Evolutionary conservation across 495 filamentous ascomycete genomes (phyloP).

Genomic region (Penicillium lividum): DNA sequence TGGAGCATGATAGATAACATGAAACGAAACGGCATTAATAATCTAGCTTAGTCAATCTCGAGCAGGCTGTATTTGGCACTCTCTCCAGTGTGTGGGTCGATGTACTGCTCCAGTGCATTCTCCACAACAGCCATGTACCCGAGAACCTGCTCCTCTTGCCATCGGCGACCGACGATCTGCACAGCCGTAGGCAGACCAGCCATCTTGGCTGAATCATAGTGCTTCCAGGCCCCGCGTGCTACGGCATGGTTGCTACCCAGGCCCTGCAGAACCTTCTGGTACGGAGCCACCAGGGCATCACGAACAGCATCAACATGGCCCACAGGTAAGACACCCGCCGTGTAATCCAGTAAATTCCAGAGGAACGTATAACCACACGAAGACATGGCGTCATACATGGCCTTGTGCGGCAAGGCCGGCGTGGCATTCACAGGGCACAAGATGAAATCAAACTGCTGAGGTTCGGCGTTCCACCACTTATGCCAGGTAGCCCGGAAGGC

Average conservation of each 20-base stretch:
- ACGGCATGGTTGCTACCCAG: constrained; percentile 66
- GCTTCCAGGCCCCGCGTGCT: constrained; percentile 79
- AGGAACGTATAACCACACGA: constrained; percentile 95
- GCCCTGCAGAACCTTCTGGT: constrained; percentile 49
- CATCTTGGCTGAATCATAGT: constrained; percentile 84
- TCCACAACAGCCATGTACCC: constrained; percentile 80
- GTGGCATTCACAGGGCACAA: constrained; percentile 86
- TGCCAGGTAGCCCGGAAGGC: constrained; percentile 74
- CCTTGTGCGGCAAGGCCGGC: constrained; percentile 84
- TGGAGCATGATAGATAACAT: not conserved
- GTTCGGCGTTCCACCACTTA: constrained; percentile 74
- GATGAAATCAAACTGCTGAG: constrained; percentile 71
- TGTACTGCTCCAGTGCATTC: constrained; percentile 61
- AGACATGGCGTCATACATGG: constrained; percentile 82
- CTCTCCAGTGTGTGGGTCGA: constrained; percentile 38
- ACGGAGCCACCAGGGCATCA: constrained; percentile 62
- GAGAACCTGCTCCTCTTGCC: constrained; percentile 92
- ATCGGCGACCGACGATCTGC: constrained; percentile 79
- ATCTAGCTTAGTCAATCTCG: constrained; percentile 48
- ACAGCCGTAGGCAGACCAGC: constrained; percentile 83
- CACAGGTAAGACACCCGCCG: constrained; percentile 80
- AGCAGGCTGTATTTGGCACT: constrained; percentile 64
- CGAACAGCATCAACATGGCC: constrained; percentile 73
- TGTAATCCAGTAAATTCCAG: constrained; percentile 93
- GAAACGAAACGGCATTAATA: not conserved